Conservation (phyloP, 257 asterid species). For the Petunia secreta region DNA sequence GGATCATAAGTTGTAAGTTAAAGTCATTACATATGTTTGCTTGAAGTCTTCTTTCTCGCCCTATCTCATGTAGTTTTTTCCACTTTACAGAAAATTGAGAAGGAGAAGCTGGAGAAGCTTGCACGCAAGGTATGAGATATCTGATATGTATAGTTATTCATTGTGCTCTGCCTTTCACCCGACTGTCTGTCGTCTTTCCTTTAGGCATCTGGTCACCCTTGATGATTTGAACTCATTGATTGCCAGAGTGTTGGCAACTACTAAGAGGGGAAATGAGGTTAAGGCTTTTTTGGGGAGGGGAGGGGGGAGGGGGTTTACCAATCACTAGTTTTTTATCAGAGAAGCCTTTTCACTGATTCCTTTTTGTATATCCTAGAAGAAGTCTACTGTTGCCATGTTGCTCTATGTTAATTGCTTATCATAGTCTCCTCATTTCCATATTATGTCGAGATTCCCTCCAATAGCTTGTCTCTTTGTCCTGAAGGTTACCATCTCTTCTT, state of each 20-base stretch:
- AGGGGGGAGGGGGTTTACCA: not conserved
- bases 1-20: not conserved
- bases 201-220: slow-evolving; percentile 1
- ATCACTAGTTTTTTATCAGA: slow-evolving; percentile 6
- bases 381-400: slow-evolving; percentile 2
- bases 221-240: not conserved
- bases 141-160: not conserved
- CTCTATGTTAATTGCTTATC: not conserved
- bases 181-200: not conserved
- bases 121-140: slow-evolving; percentile 72
- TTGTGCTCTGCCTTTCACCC: not conserved
- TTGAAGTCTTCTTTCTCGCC: not conserved
- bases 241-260: slow-evolving; percentile 8
- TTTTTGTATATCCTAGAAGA: not conserved
- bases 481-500: not conserved
- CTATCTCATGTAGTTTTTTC: slow-evolving; percentile 29
- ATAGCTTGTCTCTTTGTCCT: not conserved
- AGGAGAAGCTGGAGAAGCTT: slow-evolving; percentile 84
- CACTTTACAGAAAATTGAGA: slow-evolving; percentile 72
- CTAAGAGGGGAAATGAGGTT: not conserved
- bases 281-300: not conserved
- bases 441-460: not conserved
- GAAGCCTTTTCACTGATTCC: not conserved
- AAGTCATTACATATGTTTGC: slow-evolving; percentile 1
- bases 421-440: not conserved